Evolutionary conservation across 2,329 filamentous ascomycete species (phyloP), one percentile per base, ranked within the genome.

Genomic region (Aureobasidium uvarum): DNA sequence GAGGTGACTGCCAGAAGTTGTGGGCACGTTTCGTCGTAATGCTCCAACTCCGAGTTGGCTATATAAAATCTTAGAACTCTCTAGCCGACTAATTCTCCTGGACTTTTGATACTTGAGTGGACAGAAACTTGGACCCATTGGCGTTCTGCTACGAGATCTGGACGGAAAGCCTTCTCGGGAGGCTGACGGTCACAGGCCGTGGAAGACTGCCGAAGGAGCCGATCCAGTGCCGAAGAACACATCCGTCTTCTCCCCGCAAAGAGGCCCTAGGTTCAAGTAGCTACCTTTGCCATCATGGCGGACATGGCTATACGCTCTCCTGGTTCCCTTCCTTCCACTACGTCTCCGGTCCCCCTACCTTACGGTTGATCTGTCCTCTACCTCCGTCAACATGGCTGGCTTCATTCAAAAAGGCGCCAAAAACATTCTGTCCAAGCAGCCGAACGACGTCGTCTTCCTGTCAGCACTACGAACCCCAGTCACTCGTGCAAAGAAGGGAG

Each of bases 391-490:
- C 39, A 66, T 66, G 65, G 39, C 67, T 3, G 46, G 62, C 52
- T 67, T 68, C 66, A 67, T 68, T 25, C 67, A 67, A 36, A 65
- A 65, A 36, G 91, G 91, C 73, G 81, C 94, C 68, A 86, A 87
- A 70, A 85, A 89, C 73, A 86, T 96, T 71, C 86, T 96, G 67
- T 79, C 87, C 72, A 96, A 95, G 77, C 80, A 87, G 28, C 89
- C 92, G 46, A 85, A 87, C 69, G 93, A 97, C 79, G 85, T 92
- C 48, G 91, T 97, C 72, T 89, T 97, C 75, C 87, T 96, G 71
- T 96, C 92, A 23, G 87, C 92, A n/a, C 84, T 96, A 46, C 91
- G 93, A 71, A 97, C 93, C 8, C 90, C 93, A 46, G 84, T 97
- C 69, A 94, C 90, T 67, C 87, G 91, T 69, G 86, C 92, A 46